These are phyloP conservation scores for Mucor mucedo DNA, from an alignment of 371 early-diverging fungal genomes.

Conservation along the genomic window DNA sequence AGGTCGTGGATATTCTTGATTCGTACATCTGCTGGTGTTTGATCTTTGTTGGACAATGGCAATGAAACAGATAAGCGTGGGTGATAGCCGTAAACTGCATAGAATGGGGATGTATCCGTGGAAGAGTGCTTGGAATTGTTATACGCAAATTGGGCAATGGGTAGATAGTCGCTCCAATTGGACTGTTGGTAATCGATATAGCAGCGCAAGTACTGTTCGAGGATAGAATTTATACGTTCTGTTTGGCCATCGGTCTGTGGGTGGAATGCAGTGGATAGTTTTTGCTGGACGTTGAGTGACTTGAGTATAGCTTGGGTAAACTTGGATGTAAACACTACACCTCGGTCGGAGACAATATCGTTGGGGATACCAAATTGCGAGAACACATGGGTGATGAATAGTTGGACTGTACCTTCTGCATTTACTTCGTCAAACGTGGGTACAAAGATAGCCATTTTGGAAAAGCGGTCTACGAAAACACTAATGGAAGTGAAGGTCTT, in stretches of 20 bases:
- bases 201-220: slow-evolving; percentile 54
- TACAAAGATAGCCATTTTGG: slow-evolving; percentile 52
- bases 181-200: slow-evolving; percentile 47
- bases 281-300: slow-evolving; percentile 29
- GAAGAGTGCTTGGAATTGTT: slow-evolving; percentile 45
- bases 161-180: slow-evolving; percentile 52
- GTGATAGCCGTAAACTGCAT: slow-evolving; percentile 35
- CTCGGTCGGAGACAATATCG: slow-evolving; percentile 51
- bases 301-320: slow-evolving; percentile 35
- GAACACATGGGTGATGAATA: slow-evolving; percentile 39
- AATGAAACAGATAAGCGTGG: slow-evolving; percentile 26
- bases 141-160: slow-evolving; percentile 56
- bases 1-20: background rate
- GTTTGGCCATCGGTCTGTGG: too few relatives aligned
- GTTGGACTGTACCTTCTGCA: slow-evolving; percentile 34
- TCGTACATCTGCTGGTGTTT: background rate
- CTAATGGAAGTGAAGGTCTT: slow-evolving; percentile 38
- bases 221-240: slow-evolving; percentile 49
- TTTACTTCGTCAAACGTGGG: slow-evolving; percentile 30
- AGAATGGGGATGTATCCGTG: slow-evolving; percentile 36
- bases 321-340: slow-evolving; percentile 43
- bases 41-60: slow-evolving; percentile 7
- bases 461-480: slow-evolving; percentile 50
- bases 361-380: slow-evolving; percentile 45
- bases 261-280: slow-evolving; percentile 46